These are phyloP conservation scores for Saccharomyces pastorianus DNA, from an alignment of 1,139 yeast genomes.

Conservation along the genomic window DNA sequence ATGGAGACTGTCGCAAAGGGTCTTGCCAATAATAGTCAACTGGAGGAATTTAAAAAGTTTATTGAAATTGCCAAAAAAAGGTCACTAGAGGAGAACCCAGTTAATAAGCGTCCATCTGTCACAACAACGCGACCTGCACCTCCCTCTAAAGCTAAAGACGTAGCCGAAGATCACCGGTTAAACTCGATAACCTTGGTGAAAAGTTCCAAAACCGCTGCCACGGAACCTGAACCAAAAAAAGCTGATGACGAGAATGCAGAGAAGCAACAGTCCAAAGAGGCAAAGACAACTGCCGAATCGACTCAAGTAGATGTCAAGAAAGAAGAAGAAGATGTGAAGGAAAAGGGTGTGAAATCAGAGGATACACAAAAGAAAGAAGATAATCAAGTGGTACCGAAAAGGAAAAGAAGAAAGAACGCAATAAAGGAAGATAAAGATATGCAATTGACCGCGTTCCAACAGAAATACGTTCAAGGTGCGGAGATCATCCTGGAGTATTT, in stretches of 20 bases:
- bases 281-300: not conserved
- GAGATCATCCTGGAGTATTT: conserved; percentile 76
- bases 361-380: not conserved
- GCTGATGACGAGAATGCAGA: not conserved
- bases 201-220: conserved; percentile 4
- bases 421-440: conserved; percentile 35
- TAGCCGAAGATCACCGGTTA: not conserved
- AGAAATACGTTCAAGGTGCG: conserved; percentile 57
- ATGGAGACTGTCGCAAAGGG: conserved; percentile 86
- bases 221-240: not conserved
- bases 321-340: conserved; percentile 6
- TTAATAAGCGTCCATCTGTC: conserved; percentile 12
- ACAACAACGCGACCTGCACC: conserved; percentile 4
- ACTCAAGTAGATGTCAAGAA: conserved; percentile 3
- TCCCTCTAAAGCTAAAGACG: conserved; percentile 5
- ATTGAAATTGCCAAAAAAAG: conserved; percentile 67
- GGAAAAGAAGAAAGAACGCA: conserved; percentile 15
- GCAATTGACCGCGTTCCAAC: conserved; percentile 64
- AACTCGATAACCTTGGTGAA: not conserved
- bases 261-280: not conserved
- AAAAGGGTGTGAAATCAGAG: conserved; percentile 8
- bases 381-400: not conserved
- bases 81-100: conserved; percentile 44
- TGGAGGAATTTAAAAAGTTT: conserved; percentile 69
- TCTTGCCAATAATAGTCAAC: conserved; percentile 60